Conservation (phyloP, 2,329 filamentous ascomycete species). For the Capronia epimyces region DNA sequence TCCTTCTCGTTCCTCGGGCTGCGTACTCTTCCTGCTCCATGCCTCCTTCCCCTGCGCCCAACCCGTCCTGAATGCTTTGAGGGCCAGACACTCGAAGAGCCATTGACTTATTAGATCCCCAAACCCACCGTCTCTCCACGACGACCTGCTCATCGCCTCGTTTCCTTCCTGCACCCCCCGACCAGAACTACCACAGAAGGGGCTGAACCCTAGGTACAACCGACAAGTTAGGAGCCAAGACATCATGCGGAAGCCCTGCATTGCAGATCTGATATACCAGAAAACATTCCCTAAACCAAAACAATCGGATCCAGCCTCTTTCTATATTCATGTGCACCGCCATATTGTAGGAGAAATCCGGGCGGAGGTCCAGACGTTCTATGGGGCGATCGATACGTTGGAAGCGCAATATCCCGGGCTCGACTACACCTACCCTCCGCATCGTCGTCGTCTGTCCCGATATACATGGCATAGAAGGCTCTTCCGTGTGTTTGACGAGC, state of each 20-base stretch:
- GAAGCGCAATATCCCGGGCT: slow-evolving; percentile 63
- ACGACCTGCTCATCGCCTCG: neutral
- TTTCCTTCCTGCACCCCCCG: neutral
- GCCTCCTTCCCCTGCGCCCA: neutral
- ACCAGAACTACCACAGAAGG: neutral
- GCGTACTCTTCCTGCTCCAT: neutral
- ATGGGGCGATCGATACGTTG: slow-evolving; percentile 58
- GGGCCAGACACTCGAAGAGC: neutral
- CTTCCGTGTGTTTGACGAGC: slow-evolving; percentile 56
- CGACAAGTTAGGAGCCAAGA: neutral
- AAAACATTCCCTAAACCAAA: slow-evolving; percentile 54
- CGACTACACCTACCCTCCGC: slow-evolving; percentile 58
- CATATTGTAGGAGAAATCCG: slow-evolving; percentile 62
- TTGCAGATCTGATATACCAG: slow-evolving; percentile 55
- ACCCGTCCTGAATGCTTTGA: neutral
- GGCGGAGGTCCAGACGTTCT: slow-evolving; percentile 59
- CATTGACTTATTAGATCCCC: neutral
- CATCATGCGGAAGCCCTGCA: slow-evolving; percentile 56
- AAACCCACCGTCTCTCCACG: neutral
- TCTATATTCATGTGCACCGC: slow-evolving; percentile 54
- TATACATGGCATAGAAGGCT: slow-evolving; percentile 58
- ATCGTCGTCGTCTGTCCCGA: slow-evolving; percentile 57
- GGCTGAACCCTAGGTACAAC: neutral
- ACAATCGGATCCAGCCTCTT: slow-evolving; percentile 53
- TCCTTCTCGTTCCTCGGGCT: neutral